Base-by-base conservation (phyloP, 176 grass and related monocot genomes). In the Saccharum officinarum region DNA sequence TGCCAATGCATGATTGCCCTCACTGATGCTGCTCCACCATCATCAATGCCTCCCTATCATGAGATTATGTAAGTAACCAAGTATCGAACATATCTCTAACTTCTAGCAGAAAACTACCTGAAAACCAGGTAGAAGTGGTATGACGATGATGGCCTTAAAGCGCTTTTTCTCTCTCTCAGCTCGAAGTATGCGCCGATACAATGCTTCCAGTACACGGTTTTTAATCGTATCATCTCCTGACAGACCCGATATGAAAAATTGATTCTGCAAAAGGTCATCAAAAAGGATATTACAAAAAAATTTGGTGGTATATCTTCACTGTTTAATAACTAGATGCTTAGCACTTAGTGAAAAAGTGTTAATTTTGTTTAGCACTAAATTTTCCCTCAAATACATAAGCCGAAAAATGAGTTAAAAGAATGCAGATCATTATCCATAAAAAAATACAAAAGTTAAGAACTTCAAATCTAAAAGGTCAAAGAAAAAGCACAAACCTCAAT, bases 1-100 rank as follows among this genome's bases (percentile, higher is more conserved):
- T 98, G 93, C 96, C 96, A 98, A 73, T 95, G 96, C 96, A 98
- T 98, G 77, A 98, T 98, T 90, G 96, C 96, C 84, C 96, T 91
- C 57, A 98, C 93, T 54, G 96, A 98, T 89, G 96, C 96, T 67
- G 96, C 96, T 73, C 96, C 93, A 45, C 89, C 90, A 68, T 98
- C 96, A 92, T 98, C 96, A 79, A 98, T 95, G 84, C 96, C 96
- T 85, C 96, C 96, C 93, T 98, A 73, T 74, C n/a, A 81, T 62
- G 47, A 85, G 37, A 86, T 50, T 61, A 59, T 46, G 45, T 84
- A 46, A 86, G 57, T 70, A 82, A 84, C 13, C 17, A 75, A 49
- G 55, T 1, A 83, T 46, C 9, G 46, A 80, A 66, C 33, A 38
- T 64, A 86, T 60, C 60, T 36, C n/a, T 34, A 71, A 81, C 46